These are phyloP conservation scores for Posidonia oceanica DNA, from an alignment of 116 monocot genomes.

Conservation along the genomic window DNA sequence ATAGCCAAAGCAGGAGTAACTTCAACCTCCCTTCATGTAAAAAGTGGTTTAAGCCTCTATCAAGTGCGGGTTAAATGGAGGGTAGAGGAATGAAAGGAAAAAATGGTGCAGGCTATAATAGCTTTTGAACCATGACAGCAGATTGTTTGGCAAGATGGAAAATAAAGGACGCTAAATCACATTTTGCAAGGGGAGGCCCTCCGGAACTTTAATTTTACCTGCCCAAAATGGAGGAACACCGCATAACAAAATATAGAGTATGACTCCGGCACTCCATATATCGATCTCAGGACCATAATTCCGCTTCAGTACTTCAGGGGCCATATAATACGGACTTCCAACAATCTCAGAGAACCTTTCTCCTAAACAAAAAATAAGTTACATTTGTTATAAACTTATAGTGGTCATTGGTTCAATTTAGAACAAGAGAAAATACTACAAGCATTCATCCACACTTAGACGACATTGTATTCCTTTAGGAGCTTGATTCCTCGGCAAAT, in stretches of 20 bases:
- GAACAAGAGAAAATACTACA: too few relatives aligned
- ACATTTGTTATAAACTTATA: neutral
- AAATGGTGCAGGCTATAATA: too few relatives aligned
- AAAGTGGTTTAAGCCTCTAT: too few relatives aligned
- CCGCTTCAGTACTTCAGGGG: conserved; percentile 76
- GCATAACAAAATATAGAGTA: conserved; percentile 71
- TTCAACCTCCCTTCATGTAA: too few relatives aligned
- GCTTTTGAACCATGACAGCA: too few relatives aligned
- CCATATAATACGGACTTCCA: conserved; percentile 91
- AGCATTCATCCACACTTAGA: too few relatives aligned
- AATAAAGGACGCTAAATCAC: neutral
- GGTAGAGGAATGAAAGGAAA: too few relatives aligned
- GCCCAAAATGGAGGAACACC: conserved; percentile 97
- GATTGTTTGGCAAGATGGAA: neutral
- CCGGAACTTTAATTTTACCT: conserved; percentile 21
- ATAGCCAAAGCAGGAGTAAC: too few relatives aligned
- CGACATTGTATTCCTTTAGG: too few relatives aligned
- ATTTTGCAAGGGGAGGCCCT: neutral
- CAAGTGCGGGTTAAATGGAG: too few relatives aligned
- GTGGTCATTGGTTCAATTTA: too few relatives aligned
- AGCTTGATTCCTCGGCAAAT: too few relatives aligned
- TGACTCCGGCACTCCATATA: conserved; percentile 91
- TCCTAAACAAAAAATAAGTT: conserved; percentile 17
- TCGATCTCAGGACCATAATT: conserved; percentile 82
- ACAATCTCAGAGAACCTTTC: conserved; percentile 80